Base-by-base conservation (phyloP, 2,329 filamentous ascomycete species). In the Xylariaceae sp. region DNA sequence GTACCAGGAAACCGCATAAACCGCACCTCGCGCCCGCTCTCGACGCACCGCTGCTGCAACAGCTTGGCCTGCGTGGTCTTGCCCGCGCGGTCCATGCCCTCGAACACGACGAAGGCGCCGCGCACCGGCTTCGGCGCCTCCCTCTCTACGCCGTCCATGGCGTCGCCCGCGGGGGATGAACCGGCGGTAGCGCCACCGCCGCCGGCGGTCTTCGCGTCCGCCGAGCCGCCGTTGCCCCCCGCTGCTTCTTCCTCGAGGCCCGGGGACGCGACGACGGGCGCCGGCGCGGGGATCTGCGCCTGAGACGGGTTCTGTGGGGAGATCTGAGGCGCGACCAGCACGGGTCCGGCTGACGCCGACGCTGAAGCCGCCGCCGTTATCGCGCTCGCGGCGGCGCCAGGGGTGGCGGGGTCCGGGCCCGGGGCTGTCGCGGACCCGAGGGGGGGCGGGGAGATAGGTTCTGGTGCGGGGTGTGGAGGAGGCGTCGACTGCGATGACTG, bases 11-110 rank as follows among this genome's bases (percentile, higher is more conserved):
- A 86, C 43, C 82, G 73, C 79, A 85, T 79, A 29, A 80, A 74
- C 71, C 79, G 76, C 45, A 83, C 81, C 43, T 74, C 73, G 54
- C 72, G 70, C 4, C 81, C 81, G 51, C 75, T 73, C 64, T 79
- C 77, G 6, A 78, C 72, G 55, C 84, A 79, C 20, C 77, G 70
- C 73, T 82, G 73, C 73, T 82, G 80, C 48, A 97, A 78, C 44
- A 86, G 75, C 67, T 87, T 82, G 65, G 91, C 93, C 81, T 96
- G 93, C 32, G 92, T 96, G 20, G 91, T 93, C 81, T 97, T 97
- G 53, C 93, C 93, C 43, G 92, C 91, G 62, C 91, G 86, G 68
- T 97, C 93, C 59, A 97, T 80, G 2, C 93, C 93, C 77, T 97
- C 93, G 53, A 96, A 85, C 3, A 93, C 89, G 50, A 96, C 84